Conservation (phyloP, 2,329 filamentous ascomycete species). For the Fusarium sp. region DNA sequence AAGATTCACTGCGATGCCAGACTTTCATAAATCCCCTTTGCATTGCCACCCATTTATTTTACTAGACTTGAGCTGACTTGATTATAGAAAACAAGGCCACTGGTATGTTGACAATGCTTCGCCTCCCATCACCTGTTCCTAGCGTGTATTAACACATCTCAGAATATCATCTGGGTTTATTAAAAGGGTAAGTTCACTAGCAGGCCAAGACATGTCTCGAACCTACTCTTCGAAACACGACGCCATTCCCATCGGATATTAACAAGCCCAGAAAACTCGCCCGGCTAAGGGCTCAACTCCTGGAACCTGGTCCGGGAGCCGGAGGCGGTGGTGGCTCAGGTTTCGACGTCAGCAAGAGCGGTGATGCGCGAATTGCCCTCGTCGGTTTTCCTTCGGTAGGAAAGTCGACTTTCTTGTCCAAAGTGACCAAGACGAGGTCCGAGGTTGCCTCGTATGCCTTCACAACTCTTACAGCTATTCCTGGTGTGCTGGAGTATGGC, state of each 20-base stretch:
- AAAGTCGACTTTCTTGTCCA: constrained; percentile 98
- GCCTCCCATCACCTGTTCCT: not conserved
- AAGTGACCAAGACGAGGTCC: constrained; percentile 97
- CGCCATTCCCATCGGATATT: not conserved
- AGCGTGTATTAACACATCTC: constrained; percentile 33
- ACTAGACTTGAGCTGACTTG: constrained; percentile 6
- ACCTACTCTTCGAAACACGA: not conserved
- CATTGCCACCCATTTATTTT: not conserved
- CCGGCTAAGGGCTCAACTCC: constrained; percentile 89
- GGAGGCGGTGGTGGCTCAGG: constrained; percentile 84
- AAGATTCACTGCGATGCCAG: not conserved
- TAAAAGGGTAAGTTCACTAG: constrained; percentile 82
- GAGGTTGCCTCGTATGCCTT: constrained; percentile 97
- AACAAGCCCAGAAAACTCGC: constrained; percentile 82
- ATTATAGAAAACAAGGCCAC: constrained; percentile 96
- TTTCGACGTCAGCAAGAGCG: constrained; percentile 95
- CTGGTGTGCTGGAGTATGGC: constrained; percentile 96
- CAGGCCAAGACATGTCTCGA: not conserved
- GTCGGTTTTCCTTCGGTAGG: constrained; percentile 99
- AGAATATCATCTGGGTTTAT: constrained; percentile 98
- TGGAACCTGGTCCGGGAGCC: constrained; percentile 86
- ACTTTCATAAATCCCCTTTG: not conserved
- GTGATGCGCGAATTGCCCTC: constrained; percentile 94
- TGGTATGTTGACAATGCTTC: constrained; percentile 68
- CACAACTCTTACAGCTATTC: constrained; percentile 97